Evolutionary conservation across 2,329 filamentous ascomycete genomes (phyloP).

Genomic region (Mollisiaceae sp.): DNA sequence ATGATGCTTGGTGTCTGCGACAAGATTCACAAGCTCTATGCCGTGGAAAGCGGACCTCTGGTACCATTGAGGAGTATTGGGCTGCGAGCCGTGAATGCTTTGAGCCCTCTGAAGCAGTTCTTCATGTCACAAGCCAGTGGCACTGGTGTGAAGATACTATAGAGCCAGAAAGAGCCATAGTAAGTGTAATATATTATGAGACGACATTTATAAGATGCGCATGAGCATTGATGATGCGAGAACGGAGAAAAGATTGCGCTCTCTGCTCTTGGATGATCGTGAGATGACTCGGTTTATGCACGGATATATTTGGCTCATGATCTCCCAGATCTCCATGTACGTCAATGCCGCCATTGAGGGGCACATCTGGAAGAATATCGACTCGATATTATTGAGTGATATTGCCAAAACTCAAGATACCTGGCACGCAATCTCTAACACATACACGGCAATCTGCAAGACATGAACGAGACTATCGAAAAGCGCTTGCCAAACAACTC

Average conservation of each 20-base stretch:
- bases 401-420: not conserved
- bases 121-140: conserved; percentile 78
- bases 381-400: not conserved
- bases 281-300: conserved; percentile 7
- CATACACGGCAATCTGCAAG: not conserved
- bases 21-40: conserved; percentile 91
- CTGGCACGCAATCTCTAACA: not conserved
- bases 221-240: conserved; percentile 14
- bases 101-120: conserved; percentile 79
- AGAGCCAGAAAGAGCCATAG: conserved; percentile 9
- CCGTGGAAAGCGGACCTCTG: conserved; percentile 77
- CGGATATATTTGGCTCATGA: conserved; percentile 4
- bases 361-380: not conserved
- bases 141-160: conserved; percentile 54
- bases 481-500: not conserved
- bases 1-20: conserved; percentile 80
- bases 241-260: conserved; percentile 10
- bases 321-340: not conserved
- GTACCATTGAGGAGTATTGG: conserved; percentile 81
- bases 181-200: conserved; percentile 18
- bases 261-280: not conserved
- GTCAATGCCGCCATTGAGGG: not conserved
- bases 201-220: conserved; percentile 13
- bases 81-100: conserved; percentile 73
- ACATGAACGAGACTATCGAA: not conserved